These are phyloP conservation scores for Cytospora chrysosperma DNA, from an alignment of 2,329 filamentous ascomycete species.

Conservation along the genomic window DNA sequence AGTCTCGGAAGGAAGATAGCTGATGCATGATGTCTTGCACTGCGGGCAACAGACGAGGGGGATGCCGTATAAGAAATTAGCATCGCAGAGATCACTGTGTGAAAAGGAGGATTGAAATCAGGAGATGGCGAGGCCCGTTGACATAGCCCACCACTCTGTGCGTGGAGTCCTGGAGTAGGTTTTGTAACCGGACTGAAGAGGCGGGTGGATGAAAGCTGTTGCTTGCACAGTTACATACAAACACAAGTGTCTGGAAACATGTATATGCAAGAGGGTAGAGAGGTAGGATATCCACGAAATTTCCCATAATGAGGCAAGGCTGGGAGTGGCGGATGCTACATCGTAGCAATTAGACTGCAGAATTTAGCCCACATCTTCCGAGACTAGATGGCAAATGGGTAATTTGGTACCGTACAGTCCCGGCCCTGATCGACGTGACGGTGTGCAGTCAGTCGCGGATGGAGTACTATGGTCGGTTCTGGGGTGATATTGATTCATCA, in stretches of 20 bases:
- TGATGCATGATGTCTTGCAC: slow-evolving; percentile 21
- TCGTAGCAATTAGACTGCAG: slow-evolving; percentile 1
- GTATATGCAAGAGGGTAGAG: not conserved
- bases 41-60: slow-evolving; percentile 3
- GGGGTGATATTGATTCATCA: not conserved
- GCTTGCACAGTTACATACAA: not conserved
- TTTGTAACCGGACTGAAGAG: not conserved
- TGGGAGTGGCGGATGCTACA: not conserved
- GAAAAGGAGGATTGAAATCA: not conserved
- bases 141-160: not conserved
- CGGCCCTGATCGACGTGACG: not conserved
- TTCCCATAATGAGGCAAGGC: not conserved
- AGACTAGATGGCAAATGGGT: not conserved
- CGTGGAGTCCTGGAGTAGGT: not conserved
- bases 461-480: not conserved
- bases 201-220: not conserved
- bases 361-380: slow-evolving; percentile 6
- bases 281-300: not conserved
- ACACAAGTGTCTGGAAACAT: not conserved
- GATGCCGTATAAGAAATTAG: not conserved
- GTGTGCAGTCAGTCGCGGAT: not conserved
- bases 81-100: not conserved
- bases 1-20: not conserved
- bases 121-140: not conserved
- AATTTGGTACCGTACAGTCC: not conserved